A percentile compares a stretch with the other conserved stretches of the same genome.
Evolutionary conservation across 2,329 filamentous ascomycete genomes (phyloP).

Genomic region (Beauveria rudraprayagi): DNA sequence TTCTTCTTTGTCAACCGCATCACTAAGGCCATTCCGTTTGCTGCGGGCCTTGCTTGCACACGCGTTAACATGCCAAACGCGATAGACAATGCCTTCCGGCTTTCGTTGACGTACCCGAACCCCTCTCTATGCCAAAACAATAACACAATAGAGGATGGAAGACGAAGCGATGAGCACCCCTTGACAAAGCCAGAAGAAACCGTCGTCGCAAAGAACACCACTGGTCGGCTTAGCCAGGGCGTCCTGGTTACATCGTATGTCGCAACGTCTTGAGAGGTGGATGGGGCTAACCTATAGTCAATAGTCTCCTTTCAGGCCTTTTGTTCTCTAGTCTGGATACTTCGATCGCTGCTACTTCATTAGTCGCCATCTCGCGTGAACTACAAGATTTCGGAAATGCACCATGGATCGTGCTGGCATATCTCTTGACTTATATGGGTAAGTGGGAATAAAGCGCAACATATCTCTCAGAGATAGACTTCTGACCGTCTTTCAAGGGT

Average conservation of each 20-base stretch:
- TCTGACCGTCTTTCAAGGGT: constrained; percentile 29
- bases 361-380: constrained; percentile 48
- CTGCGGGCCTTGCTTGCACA: not conserved
- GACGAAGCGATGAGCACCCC: constrained; percentile 1
- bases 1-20: too few relatives aligned
- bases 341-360: constrained; percentile 49
- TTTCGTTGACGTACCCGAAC: constrained; percentile 28
- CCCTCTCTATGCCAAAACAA: constrained; percentile 18
- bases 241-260: constrained; percentile 15
- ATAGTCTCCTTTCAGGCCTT: constrained; percentile 42
- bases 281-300: constrained; percentile 14
- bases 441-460: constrained; percentile 11
- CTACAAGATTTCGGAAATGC: constrained; percentile 42
- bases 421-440: constrained; percentile 51
- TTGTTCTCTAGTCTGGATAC: constrained; percentile 51
- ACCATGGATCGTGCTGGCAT: constrained; percentile 48
- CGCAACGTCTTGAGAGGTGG: not conserved
- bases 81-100: constrained; percentile 10
- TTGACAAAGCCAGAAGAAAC: not conserved
- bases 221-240: not conserved
- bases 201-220: not conserved
- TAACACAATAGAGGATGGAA: not conserved
- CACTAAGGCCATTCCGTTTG: not conserved
- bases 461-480: not conserved
- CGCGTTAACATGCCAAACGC: not conserved